phyloP scores from a whole-genome alignment of 2,329 filamentous ascomycete genomes.

The Scedosporium minutisporum region DNA sequence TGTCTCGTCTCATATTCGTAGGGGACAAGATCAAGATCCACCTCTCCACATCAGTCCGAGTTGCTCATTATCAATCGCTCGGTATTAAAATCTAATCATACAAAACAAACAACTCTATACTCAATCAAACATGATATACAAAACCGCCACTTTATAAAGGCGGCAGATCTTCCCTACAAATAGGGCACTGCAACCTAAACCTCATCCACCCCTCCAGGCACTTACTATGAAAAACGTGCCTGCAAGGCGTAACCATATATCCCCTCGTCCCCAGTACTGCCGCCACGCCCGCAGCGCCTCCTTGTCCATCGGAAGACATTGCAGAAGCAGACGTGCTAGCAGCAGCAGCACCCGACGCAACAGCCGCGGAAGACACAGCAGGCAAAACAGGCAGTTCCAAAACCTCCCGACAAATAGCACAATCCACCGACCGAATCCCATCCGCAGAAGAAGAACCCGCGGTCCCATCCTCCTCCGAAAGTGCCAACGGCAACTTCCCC shows the following conservation, averaged over 20 bases:
- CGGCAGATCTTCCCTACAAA: conserved; percentile 82
- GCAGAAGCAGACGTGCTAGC: neutral
- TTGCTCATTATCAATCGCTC: neutral
- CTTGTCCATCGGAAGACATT: conserved; percentile 11
- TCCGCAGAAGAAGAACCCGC: neutral
- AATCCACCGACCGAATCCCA: conserved; percentile 59
- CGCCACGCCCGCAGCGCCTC: conserved; percentile 44
- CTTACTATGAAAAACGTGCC: conserved; percentile 86
- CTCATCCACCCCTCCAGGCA: conserved; percentile 97
- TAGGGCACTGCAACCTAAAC: conserved; percentile 85
- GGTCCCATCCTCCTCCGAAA: conserved; percentile 3
- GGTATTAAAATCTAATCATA: neutral
- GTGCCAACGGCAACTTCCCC: conserved; percentile 61
- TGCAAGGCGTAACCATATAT: conserved; percentile 97
- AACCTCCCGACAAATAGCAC: conserved; percentile 86
- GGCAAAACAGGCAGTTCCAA: conserved; percentile 79
- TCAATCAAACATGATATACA: neutral
- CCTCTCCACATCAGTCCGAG: neutral
- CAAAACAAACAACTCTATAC: neutral
- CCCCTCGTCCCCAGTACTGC: conserved; percentile 68
- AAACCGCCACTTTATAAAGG: conserved; percentile 50
- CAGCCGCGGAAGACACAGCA: conserved; percentile 24
- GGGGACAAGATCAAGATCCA: too few species aligned
- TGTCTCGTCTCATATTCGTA: too few species aligned
- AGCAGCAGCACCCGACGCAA: neutral